phyloP scores from a whole-genome alignment of 2,329 filamentous ascomycete genomes.

The Colletotrichum viniferum region DNA sequence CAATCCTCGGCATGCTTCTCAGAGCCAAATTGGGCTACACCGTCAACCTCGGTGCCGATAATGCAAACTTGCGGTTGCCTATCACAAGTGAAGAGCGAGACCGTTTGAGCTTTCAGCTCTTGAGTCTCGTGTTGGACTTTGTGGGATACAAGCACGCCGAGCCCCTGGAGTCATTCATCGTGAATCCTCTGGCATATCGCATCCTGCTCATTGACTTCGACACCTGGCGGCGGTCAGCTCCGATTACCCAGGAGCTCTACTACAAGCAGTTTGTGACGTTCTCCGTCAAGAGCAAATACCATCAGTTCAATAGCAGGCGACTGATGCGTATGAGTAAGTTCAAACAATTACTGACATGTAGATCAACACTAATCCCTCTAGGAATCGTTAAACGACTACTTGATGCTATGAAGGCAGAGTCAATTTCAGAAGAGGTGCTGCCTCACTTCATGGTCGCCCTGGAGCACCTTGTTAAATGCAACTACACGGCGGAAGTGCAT shows the following conservation, averaged over 20 bases:
- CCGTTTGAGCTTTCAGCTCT: constrained; percentile 63
- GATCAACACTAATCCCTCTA: constrained; percentile 36
- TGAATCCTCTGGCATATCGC: constrained; percentile 93
- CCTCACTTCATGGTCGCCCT: constrained; percentile 81
- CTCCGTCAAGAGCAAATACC: constrained; percentile 86
- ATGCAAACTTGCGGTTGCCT: constrained; percentile 37
- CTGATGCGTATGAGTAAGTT: constrained; percentile 85
- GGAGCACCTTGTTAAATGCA: constrained; percentile 78
- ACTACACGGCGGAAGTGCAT: constrained; percentile 83
- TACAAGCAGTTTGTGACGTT: constrained; percentile 92
- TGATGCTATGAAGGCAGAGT: constrained; percentile 87
- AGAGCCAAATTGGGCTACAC: constrained; percentile 77
- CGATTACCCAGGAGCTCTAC: constrained; percentile 83
- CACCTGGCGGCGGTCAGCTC: constrained; percentile 83
- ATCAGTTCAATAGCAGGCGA: constrained; percentile 88
- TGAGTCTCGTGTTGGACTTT: constrained; percentile 81
- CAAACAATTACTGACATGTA: neutral
- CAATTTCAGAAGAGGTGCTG: constrained; percentile 73
- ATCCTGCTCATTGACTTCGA: constrained; percentile 92
- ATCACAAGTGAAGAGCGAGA: constrained; percentile 60
- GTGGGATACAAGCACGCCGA: constrained; percentile 84
- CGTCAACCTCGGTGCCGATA: constrained; percentile 32
- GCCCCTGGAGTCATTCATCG: constrained; percentile 87
- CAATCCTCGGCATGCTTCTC: constrained; percentile 82
- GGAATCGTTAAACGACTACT: constrained; percentile 89